A percentile compares a stretch with the other conserved stretches of the same genome.
Conservation (phyloP, 495 filamentous ascomycete species). For the Penicillium cataractarum region DNA sequence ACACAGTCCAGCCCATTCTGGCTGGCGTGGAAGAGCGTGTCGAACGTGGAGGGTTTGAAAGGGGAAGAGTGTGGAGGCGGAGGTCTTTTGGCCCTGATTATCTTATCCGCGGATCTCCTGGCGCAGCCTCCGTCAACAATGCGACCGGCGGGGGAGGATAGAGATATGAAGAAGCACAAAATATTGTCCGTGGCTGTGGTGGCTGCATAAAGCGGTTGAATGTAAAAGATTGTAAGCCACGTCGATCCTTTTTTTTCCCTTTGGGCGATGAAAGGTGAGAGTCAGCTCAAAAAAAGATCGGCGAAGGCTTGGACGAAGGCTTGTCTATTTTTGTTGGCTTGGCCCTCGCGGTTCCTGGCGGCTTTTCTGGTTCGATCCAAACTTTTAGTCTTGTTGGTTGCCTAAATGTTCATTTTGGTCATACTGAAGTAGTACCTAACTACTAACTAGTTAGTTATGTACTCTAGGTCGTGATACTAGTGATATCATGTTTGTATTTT, state of each 20-base stretch:
- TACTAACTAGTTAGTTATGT: too few relatives aligned
- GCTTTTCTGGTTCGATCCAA: constrained; percentile 13
- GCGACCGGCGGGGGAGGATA: not conserved
- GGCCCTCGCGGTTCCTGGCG: constrained; percentile 4
- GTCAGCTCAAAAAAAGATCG: constrained; percentile 4
- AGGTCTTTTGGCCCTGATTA: constrained; percentile 21
- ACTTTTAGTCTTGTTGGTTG: not conserved
- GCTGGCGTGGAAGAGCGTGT: constrained; percentile 18
- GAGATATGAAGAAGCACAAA: constrained; percentile 4
- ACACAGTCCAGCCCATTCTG: constrained; percentile 54
- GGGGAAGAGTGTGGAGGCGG: constrained; percentile 13
- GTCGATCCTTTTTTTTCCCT: constrained; percentile 1
- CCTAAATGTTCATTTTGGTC: not conserved
- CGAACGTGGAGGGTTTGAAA: constrained; percentile 7
- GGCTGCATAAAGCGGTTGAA: constrained; percentile 1
- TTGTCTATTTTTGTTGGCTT: constrained; percentile 18
- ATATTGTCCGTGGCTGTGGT: not conserved
- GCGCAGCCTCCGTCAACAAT: constrained; percentile 15
- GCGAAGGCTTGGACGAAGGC: constrained; percentile 17
- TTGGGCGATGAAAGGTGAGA: not conserved
- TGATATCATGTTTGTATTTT: not conserved
- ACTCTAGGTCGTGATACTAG: not conserved
- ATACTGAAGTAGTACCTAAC: not conserved
- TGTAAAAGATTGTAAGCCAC: constrained; percentile 5
- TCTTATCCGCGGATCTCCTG: constrained; percentile 33